These are phyloP conservation scores for Saxophila tyrrhenica DNA, from an alignment of 495 filamentous ascomycete genomes.

Conservation along the genomic window DNA sequence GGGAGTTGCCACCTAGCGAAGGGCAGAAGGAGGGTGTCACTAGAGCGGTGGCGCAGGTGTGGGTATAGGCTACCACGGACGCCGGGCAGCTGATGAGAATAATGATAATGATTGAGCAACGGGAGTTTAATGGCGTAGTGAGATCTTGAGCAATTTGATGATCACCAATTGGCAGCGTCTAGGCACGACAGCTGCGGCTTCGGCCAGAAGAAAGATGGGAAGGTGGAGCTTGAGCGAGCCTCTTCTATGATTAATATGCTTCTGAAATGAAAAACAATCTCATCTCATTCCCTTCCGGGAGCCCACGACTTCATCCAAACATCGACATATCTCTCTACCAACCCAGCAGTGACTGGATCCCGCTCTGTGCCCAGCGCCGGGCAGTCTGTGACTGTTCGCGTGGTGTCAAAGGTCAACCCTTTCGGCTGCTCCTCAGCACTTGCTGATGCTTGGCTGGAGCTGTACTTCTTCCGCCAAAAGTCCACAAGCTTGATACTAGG, in stretches of 20 bases:
- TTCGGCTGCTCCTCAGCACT: neutral
- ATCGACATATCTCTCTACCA: slow-evolving; percentile 7
- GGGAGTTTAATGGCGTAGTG: too few species aligned
- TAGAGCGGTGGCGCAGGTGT: slow-evolving; percentile 15
- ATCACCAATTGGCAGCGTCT: too few species aligned
- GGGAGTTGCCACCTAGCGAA: slow-evolving; percentile 14
- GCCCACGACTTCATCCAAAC: slow-evolving; percentile 5
- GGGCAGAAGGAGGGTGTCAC: slow-evolving; percentile 10
- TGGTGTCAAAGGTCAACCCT: slow-evolving; percentile 7
- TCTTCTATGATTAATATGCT: too few species aligned
- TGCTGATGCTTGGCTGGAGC: neutral
- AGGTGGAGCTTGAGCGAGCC: too few species aligned
- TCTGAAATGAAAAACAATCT: neutral
- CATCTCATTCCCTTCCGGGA: neutral
- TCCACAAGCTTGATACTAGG: slow-evolving; percentile 50
- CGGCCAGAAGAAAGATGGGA: too few species aligned
- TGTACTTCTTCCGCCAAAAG: slow-evolving; percentile 34
- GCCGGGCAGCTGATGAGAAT: too few species aligned
- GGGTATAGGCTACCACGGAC: too few species aligned
- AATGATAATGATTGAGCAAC: too few species aligned
- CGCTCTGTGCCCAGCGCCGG: neutral
- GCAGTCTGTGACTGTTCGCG: slow-evolving; percentile 1
- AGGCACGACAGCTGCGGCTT: too few species aligned
- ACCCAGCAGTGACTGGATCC: slow-evolving; percentile 4
- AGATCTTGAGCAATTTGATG: too few species aligned